Evolutionary conservation across 768 basidiomycete genomes (phyloP), one percentile per base, ranked within the genome.

Genomic region (Suillus variegatus): DNA sequence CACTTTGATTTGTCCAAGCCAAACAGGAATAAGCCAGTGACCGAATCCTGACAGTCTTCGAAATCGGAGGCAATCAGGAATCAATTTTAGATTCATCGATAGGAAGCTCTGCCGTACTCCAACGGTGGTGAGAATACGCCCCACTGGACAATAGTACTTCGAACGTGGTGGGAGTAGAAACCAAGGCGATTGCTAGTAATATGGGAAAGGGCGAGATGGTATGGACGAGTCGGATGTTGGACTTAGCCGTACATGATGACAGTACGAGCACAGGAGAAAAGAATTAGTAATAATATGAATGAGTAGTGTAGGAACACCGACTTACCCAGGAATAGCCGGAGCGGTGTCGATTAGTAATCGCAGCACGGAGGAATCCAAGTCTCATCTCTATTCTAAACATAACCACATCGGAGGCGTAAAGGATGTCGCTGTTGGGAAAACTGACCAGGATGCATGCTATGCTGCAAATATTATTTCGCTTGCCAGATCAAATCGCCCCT

Each of bases 131-230:
- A 20, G 25, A 52, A 28, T 10, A 32, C 6, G 6, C 6, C 32
- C 4, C 32, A 32, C 32, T 32, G 32, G 32, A 32, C 32, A 32
- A 32, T 32, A 2, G 5, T 5, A 32, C 32, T 5, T 25, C 25
- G 49, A 51, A 51, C 25, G 51, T 51, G 25, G 25, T 51, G 51
- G 16, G 51, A 52, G 28, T 55, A 55, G 54, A 35, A 55, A 55
- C 32, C 32, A 55, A 55, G 32, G 54, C 3, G 20, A 55, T 55
- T n/a, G 35, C 35, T 32, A 38, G 38, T 10, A 36, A 36, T 12
- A 36, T 13, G 10, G 32, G 20, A 55, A 13, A 35, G 52, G 20
- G 32, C 28, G 18, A 32, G 40, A 54, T 5, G 10, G 10, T 54
- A 32, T 18, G 38, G 3, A 40, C 28, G 28, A 28, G 28, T 28